These are phyloP conservation scores for Phymatotrichopsis omnivora DNA, from an alignment of 2,329 filamentous ascomycete genomes.

Conservation along the genomic window DNA sequence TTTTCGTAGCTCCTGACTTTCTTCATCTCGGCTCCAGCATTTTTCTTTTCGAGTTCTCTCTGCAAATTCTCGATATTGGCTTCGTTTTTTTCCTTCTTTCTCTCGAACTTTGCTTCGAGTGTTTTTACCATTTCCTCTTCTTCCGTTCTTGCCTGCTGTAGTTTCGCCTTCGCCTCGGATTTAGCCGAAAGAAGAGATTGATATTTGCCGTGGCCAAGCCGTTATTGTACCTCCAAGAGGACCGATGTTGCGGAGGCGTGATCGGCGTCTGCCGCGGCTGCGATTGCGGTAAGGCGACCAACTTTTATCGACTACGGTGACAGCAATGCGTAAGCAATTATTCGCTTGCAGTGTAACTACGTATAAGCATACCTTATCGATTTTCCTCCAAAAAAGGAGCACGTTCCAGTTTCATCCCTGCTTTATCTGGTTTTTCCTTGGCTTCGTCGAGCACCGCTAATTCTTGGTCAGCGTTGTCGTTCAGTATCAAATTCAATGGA, in stretches of 20 bases:
- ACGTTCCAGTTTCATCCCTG: too few species aligned
- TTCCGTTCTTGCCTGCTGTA: conserved; percentile 3
- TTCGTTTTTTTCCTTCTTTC: not conserved
- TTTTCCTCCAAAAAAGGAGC: too few species aligned
- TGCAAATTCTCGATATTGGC: conserved; percentile 4
- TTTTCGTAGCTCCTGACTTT: not conserved
- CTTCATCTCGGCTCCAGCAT: not conserved
- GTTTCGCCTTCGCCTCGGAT: conserved; percentile 5
- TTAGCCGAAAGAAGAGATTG: conserved; percentile 13
- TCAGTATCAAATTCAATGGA: not conserved
- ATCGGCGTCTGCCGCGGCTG: not conserved
- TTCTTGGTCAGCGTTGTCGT: conserved; percentile 5
- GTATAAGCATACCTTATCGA: too few species aligned
- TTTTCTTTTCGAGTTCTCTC: conserved; percentile 6
- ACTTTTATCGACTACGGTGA: too few species aligned
- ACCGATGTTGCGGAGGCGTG: conserved; percentile 8
- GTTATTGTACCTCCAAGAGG: conserved; percentile 6
- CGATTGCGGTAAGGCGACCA: conserved; percentile 4
- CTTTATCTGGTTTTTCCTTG: conserved; percentile 1
- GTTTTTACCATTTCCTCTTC: conserved; percentile 7
- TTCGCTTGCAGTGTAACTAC: too few species aligned
- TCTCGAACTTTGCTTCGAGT: conserved; percentile 6
- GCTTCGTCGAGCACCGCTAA: conserved; percentile 3
- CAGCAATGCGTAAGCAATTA: too few species aligned
- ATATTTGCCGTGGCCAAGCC: conserved; percentile 8